Conservation (phyloP, 257 asterid species). For the Gynochthodes officinalis region DNA sequence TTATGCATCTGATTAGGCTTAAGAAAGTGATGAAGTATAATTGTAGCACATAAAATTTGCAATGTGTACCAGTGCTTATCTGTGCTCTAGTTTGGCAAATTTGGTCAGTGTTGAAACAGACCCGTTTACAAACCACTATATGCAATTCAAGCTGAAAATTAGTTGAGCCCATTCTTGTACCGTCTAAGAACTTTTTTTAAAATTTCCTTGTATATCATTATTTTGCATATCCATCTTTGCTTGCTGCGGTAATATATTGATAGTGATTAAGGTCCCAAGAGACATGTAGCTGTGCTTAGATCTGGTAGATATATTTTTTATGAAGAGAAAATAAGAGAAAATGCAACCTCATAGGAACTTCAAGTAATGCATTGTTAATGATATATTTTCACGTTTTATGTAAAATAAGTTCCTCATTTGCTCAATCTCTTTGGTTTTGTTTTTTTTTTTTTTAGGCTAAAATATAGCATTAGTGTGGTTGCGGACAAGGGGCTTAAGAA, state of each 20-base stretch:
- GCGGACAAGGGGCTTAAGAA: slow-evolving; percentile 91
- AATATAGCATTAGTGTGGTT: slow-evolving; percentile 88
- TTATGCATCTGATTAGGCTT: not conserved
- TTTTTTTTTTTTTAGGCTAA: slow-evolving; percentile 61
- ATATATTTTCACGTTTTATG: not conserved
- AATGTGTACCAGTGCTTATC: not conserved
- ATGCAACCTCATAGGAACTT: not conserved
- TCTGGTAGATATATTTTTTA: not conserved
- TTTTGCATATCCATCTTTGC: not conserved
- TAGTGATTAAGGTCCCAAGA: not conserved
- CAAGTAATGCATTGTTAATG: not conserved
- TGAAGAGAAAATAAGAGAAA: not conserved
- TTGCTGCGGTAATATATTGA: not conserved
- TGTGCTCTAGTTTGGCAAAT: not conserved
- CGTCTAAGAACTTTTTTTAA: not conserved
- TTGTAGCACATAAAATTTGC: not conserved
- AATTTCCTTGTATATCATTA: not conserved
- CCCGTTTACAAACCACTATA: not conserved
- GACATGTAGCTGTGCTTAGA: not conserved
- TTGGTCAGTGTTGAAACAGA: too few relatives aligned
- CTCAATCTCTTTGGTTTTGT: slow-evolving; percentile 20
- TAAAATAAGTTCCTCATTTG: not conserved
- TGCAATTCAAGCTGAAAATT: not conserved
- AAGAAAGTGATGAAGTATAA: not conserved
- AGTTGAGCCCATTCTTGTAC: not conserved